A percentile compares a stretch with the other conserved stretches of the same genome.
Conservation (phyloP, 2,329 filamentous ascomycete genomes). For the Penicillium brevicompactum region DNA sequence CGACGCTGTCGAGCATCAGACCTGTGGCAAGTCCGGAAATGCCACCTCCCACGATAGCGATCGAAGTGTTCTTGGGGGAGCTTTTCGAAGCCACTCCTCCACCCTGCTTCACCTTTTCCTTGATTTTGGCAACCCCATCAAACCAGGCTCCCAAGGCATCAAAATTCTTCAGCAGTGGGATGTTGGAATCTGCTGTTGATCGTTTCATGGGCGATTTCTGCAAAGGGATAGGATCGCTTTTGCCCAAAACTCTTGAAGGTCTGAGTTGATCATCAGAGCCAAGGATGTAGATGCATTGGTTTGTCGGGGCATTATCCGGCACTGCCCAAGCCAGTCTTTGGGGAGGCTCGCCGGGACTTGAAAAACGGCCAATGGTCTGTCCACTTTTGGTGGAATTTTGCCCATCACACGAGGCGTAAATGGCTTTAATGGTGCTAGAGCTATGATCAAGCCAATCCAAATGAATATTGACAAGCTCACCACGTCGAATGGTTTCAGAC, state of each 20-base stretch:
- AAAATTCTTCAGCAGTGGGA: slow-evolving; percentile 21
- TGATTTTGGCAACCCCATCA: slow-evolving; percentile 26
- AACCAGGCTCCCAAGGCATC: slow-evolving; percentile 30
- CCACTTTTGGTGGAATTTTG: not conserved
- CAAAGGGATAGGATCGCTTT: slow-evolving; percentile 9
- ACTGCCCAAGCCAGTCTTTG: slow-evolving; percentile 14
- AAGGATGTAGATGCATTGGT: slow-evolving; percentile 9
- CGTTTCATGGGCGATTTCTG: slow-evolving; percentile 5
- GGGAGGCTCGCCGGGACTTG: slow-evolving; percentile 4
- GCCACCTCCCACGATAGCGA: slow-evolving; percentile 32
- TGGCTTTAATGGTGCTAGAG: slow-evolving; percentile 3
- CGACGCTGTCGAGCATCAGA: slow-evolving; percentile 46
- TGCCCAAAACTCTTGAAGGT: slow-evolving; percentile 1
- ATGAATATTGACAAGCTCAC: slow-evolving; percentile 13
- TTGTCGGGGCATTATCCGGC: slow-evolving; percentile 4
- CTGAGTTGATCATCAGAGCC: not conserved
- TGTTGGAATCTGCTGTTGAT: slow-evolving; percentile 6
- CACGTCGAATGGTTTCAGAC: slow-evolving; percentile 4
- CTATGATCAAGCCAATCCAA: slow-evolving; percentile 1
- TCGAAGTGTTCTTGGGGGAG: slow-evolving; percentile 17
- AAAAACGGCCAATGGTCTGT: slow-evolving; percentile 6
- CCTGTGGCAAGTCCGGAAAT: slow-evolving; percentile 49
- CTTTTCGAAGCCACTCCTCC: slow-evolving; percentile 7
- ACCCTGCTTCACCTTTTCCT: slow-evolving; percentile 5
- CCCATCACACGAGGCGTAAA: slow-evolving; percentile 1